These are phyloP conservation scores for Lepidium didymum DNA, from an alignment of 345 rosid genomes.

Conservation along the genomic window DNA sequence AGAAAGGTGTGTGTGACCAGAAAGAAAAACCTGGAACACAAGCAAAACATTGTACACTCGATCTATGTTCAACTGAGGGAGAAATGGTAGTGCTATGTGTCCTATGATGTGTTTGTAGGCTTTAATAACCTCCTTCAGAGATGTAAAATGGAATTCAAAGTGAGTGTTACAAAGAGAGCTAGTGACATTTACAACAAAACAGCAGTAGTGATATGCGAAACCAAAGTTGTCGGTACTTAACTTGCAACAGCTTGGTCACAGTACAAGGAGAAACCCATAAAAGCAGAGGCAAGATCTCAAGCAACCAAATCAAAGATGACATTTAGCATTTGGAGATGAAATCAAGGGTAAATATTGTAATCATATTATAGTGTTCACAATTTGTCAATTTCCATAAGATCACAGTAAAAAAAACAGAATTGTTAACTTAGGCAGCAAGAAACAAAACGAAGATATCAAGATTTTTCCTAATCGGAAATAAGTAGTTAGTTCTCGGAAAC, in stretches of 20 bases:
- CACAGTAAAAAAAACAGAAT: neutral
- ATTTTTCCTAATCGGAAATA: neutral
- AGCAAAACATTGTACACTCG: conserved; percentile 40
- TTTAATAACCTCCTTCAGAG: conserved; percentile 36
- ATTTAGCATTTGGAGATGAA: no score
- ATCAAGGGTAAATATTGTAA: no score
- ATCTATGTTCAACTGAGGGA: neutral
- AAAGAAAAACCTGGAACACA: conserved; percentile 42
- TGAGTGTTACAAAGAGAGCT: neutral
- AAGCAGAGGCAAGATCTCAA: conserved; percentile 24
- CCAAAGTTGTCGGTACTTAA: conserved; percentile 14
- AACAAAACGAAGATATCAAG: neutral
- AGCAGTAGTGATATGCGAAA: neutral
- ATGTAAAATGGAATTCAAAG: neutral
- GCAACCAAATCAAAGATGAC: neutral
- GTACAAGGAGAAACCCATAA: conserved; percentile 39
- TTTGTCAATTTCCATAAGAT: neutral
- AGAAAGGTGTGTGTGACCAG: neutral
- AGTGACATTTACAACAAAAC: neutral
- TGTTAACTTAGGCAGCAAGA: conserved; percentile 1
- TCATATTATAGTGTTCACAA: no score
- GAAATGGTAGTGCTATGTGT: neutral
- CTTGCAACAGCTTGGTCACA: conserved; percentile 30
- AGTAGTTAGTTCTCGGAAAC: neutral
- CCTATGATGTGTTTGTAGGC: neutral